Conservation (phyloP, 441 rosid genomes). For the Rhodomyrtus psidioides region DNA sequence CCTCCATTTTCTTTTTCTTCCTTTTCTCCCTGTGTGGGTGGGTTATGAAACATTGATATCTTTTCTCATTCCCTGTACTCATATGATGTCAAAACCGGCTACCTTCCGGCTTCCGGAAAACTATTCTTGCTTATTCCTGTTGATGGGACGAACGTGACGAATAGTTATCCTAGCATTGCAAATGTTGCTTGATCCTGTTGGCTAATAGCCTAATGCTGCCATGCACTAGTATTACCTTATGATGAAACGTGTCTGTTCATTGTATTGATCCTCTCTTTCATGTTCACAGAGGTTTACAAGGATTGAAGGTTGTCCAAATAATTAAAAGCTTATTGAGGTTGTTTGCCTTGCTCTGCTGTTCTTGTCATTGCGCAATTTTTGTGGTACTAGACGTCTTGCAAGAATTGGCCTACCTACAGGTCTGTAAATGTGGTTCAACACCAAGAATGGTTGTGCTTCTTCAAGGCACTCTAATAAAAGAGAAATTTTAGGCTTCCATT, state of each 20-base stretch:
- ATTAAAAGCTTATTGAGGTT: background rate
- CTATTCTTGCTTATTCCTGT: background rate
- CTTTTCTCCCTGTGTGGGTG: background rate
- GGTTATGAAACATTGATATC: background rate
- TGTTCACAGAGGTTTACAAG: background rate
- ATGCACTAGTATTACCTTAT: background rate
- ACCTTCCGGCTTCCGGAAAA: background rate
- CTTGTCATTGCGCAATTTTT: background rate
- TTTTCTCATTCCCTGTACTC: background rate
- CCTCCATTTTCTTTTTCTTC: background rate
- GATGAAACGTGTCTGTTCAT: background rate
- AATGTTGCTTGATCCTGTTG: background rate
- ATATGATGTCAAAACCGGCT: background rate
- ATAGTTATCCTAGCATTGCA: background rate
- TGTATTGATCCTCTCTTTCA: background rate
- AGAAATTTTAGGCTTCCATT: background rate
- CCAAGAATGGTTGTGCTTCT: background rate
- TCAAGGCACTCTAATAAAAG: background rate
- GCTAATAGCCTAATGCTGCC: background rate
- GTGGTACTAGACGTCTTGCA: background rate
- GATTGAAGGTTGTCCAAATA: background rate
- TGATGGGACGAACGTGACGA: background rate
- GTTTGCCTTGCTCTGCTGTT: background rate
- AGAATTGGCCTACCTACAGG: background rate
- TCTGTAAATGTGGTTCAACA: background rate